Percentiles rank a stretch among this genome's conserved stretches.
These are phyloP conservation scores for Sophora flavescens DNA, from an alignment of 306 rosid genomes.

Conservation along the genomic window DNA sequence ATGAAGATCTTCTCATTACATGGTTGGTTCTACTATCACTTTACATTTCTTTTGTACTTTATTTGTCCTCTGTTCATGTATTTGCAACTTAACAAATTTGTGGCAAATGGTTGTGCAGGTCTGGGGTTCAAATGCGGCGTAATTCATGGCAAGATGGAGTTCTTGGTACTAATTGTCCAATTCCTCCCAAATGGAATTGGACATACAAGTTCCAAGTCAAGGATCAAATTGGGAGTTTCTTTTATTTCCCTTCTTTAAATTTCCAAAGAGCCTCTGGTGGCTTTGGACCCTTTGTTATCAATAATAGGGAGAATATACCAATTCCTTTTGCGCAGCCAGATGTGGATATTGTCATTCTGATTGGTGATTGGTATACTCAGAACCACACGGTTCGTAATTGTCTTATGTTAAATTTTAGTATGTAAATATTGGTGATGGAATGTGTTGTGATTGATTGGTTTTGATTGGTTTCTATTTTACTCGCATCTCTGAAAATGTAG, in stretches of 20 bases:
- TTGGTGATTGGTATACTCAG: constrained; percentile 87
- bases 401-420: constrained; percentile 5
- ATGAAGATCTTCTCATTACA: constrained; percentile 76
- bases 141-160: constrained; percentile 93
- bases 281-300: constrained; percentile 76
- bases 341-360: constrained; percentile 69
- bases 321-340: constrained; percentile 81
- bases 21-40: constrained; percentile 63
- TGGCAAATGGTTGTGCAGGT: constrained; percentile 56
- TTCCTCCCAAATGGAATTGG: constrained; percentile 92
- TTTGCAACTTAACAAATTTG: constrained; percentile 28
- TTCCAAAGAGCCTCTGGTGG: constrained; percentile 95
- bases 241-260: constrained; percentile 79
- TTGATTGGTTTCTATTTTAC: constrained; percentile 3
- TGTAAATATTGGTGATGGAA: constrained; percentile 19
- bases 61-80: neutral
- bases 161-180: constrained; percentile 90
- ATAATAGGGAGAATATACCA: constrained; percentile 61
- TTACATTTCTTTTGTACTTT: neutral
- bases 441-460: constrained; percentile 12
- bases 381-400: constrained; percentile 69
- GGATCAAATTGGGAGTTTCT: constrained; percentile 97
- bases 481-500: constrained; percentile 47
- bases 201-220: constrained; percentile 90
- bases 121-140: constrained; percentile 86